Base-by-base conservation (phyloP, 495 filamentous ascomycete species). In the Astrocystis sublimbata region DNA sequence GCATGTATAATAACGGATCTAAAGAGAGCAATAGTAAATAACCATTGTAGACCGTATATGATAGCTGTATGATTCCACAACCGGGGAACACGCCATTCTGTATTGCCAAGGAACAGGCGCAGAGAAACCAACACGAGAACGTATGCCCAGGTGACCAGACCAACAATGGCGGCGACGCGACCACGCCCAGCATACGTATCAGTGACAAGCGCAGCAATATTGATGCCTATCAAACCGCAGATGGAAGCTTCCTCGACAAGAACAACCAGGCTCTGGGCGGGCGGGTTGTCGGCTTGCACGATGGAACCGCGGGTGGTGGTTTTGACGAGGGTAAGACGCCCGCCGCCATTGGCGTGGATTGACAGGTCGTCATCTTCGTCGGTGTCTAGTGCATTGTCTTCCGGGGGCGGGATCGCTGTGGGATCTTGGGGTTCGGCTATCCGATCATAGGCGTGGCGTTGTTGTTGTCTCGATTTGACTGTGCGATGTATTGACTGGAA, bases 31-130 rank as follows among this genome's bases (percentile, higher is more conserved):
- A 91, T 63, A 1, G 83, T 80, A 68, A 93, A 87, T 33, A 93
- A 67, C 90, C 94, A 97, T 68, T 92, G 89, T 53, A 88, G 78
- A 54, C 82, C 80, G 72, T 99, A 99, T n/a, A 98, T 82, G 46
- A 82, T 76, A 7, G 92, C 88, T 0, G 96, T 98, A 74, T 99
- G 94, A 65, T 92, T 92, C 96, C 96, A 99, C 9, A 98, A 74
- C 41, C 84, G 81, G 15, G 89, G 89, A 24, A 92, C 83, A 36
- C 81, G 78, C 66, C 86, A 86, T 64, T 84, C 82, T 33, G 84
- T 82, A 61, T 85, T 86, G 17, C 89, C 88, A 57, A 92, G 80
- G 30, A 90, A 78, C 52, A 97, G 78, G 13, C 94, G 88, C 6
- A 91, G 73, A 28, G 85, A 82, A 6, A 86, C 87, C 61, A 99